Evolutionary conservation across 2,329 filamentous ascomycete genomes (phyloP), one percentile per base, ranked within the genome.

Genomic region (Colletotrichum sp.): DNA sequence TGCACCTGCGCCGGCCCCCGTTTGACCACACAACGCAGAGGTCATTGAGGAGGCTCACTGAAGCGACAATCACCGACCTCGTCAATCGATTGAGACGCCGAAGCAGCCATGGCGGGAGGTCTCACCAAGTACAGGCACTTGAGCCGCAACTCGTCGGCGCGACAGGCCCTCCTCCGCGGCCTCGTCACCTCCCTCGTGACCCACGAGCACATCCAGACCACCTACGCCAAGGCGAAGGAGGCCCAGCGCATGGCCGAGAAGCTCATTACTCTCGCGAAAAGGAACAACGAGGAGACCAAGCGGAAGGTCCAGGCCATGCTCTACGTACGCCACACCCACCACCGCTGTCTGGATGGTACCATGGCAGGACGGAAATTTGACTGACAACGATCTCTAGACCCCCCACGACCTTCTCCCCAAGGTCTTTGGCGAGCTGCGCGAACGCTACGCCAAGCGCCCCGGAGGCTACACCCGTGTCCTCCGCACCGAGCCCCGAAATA

Each of bases 221-320:
- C 97, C 86, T 98, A 94, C 90, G 93, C 94, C 84, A 98, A 98
- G 87, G 97, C 97, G 63, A 99, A 98, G 87, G 97, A 99, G 88
- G 95, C 97, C 24, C 97, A 99, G 87, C 91, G 95, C 58, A 85
- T 98, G 79, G 97, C 96, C 9, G 97, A 99, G 83, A 97, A 98
- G 88, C 89, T 98, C 79, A 96, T 99, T 81, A 98, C 96, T 6
- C 85, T 98, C 80, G 96, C 95, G 24, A 99, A 98, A 90, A 94
- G 93, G 87, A 95, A 98, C 84, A 98, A 96, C 55, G 93, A 96
- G 81, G 94, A 95, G 24, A 94, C 93, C 76, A 90, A 91, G 83
- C 90, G 92, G 82, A 91, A 91, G 79, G 96, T 96, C n/a, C 87
- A 93, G 80, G 91, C 91, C 52, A 96, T 96, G 80, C 93, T 99